Percentiles rank a stretch among this genome's conserved stretches.
phyloP scores from a whole-genome alignment of 164 flowering plant species.

The Kalanchoe fedtschenkoi region DNA sequence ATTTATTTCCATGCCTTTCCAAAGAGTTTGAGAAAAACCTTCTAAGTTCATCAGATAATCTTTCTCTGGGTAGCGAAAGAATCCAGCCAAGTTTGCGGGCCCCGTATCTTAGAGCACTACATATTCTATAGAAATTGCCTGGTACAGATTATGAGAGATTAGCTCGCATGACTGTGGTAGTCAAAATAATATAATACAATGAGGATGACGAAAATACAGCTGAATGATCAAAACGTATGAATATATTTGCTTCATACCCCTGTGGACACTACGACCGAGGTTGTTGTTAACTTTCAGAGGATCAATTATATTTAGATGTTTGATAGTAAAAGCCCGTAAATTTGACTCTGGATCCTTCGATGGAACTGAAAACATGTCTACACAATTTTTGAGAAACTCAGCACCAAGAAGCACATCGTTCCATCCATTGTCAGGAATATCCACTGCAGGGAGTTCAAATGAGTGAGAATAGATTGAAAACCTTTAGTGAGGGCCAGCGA shows the following conservation, averaged over 20 bases:
- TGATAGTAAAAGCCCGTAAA: constrained; percentile 21
- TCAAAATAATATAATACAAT: neutral
- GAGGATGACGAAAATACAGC: neutral
- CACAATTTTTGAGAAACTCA: constrained; percentile 27
- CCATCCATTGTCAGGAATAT: constrained; percentile 20
- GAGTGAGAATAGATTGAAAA: neutral
- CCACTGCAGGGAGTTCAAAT: constrained; percentile 14
- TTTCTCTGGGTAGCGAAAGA: constrained; percentile 29
- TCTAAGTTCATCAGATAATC: constrained; percentile 27
- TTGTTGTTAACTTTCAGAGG: constrained; percentile 75
- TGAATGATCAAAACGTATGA: neutral
- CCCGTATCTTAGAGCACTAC: constrained; percentile 54
- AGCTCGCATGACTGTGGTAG: neutral
- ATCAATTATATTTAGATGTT: constrained; percentile 55
- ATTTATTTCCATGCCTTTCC: constrained; percentile 38
- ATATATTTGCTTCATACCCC: constrained; percentile 29
- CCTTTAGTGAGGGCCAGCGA: neutral
- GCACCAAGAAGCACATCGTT: constrained; percentile 23
- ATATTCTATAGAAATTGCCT: constrained; percentile 60
- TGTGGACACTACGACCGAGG: constrained; percentile 85
- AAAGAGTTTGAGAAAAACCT: constrained; percentile 45
- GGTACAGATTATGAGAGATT: neutral
- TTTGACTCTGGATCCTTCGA: constrained; percentile 16
- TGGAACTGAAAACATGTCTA: constrained; percentile 24
- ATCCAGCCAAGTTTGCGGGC: constrained; percentile 42